Evolutionary conservation across 768 basidiomycete species (phyloP), one percentile per base, ranked within the genome.

Genomic region (Leccinum subgranulosum): DNA sequence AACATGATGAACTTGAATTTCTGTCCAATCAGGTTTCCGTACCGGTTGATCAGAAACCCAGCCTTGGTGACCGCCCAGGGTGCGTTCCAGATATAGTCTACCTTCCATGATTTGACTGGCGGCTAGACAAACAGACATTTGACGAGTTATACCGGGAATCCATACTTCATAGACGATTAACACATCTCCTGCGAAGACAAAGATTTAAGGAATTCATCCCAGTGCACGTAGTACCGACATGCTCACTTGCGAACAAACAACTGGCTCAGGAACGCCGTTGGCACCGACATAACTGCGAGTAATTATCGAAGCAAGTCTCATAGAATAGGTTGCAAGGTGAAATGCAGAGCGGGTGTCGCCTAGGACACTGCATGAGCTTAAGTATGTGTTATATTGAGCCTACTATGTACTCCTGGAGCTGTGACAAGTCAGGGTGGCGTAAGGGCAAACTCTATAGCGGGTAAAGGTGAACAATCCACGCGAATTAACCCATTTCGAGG

Each of bases 21-120:
- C 11, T 66, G 58, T 11, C 61, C 64, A 3, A 66, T 9, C 53
- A 66, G 34, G 39, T 59, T 66, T 34, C 36, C 59, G 10, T 66
- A 66, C 23, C 65, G 61, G 25, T 65, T 65, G 8, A 60, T 14
- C 19, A 66, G 57, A 29, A 66, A 66, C 9, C 41, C 41, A 3
- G 11, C 27, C 17, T 66, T 66, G 47, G 55, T 45, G 4, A 27
- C 1, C 1, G 59, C 46, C 61, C 64, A 59, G 0, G 61, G 64
- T 4, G 57, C 45, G 3, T 53, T 54, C 64, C 65, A 66, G 1
- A 66, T 60, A 46, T 63, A 56, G 15, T 55, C 53, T 29, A 64
- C 54, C 63, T 19, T 53, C 25, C 17, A 12, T 21, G n/a, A 14
- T 27, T 14, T 10, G 8, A 27, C 28, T 4, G 49, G 10, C 6